These are phyloP conservation scores for Nicotiana otophora DNA, from an alignment of 257 asterid species.

Conservation along the genomic window DNA sequence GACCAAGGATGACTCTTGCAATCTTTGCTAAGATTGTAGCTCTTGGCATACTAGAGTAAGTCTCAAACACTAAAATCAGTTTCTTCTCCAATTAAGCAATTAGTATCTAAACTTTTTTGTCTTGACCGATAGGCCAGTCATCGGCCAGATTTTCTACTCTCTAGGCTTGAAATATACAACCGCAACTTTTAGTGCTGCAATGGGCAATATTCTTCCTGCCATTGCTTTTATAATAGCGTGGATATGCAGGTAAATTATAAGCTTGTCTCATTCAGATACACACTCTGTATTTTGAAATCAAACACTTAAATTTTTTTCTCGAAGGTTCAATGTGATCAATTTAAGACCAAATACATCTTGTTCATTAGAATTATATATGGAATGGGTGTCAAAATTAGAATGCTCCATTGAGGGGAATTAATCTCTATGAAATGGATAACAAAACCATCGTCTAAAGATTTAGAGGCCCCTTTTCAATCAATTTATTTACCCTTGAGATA, in stretches of 20 bases:
- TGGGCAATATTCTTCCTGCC: conserved; percentile 92
- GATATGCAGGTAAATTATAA: conserved; percentile 52
- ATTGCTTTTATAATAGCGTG: conserved; percentile 84
- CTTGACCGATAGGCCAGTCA: conserved; percentile 60
- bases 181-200: conserved; percentile 93
- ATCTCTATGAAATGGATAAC: too few species aligned
- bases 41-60: conserved; percentile 78
- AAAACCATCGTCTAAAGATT: too few species aligned
- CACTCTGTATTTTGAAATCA: not conserved
- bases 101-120: not conserved
- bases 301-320: too few species aligned
- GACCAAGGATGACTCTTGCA: conserved; percentile 79
- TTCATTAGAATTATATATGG: too few species aligned
- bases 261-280: not conserved
- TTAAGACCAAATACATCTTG: too few species aligned
- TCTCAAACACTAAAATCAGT: not conserved
- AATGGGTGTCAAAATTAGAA: too few species aligned
- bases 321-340: too few species aligned
- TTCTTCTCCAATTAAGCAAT: not conserved
- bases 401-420: too few species aligned
- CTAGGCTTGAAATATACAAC: conserved; percentile 92
- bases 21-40: conserved; percentile 56
- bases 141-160: conserved; percentile 86
- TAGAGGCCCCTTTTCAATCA: too few species aligned
- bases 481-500: too few species aligned